Base-by-base conservation (phyloP, 1,139 yeast species). In the Suhomyces ambrosiae region DNA sequence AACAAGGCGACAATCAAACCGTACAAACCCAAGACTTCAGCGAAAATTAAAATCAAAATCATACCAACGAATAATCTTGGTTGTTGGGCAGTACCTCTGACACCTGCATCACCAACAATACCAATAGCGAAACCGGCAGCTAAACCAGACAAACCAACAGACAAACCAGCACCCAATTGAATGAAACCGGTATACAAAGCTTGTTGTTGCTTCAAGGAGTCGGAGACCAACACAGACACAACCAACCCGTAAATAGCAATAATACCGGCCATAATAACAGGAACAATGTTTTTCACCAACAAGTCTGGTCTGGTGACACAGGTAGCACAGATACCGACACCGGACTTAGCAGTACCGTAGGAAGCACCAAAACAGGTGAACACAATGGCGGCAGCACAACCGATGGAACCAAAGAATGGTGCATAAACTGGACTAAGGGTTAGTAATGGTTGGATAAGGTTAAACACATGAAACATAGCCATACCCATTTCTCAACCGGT, bases 241-340 rank as follows among this genome's bases (percentile, higher is more conserved):
- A 94, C 98, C 62, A 94, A 78, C 39, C 99, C 99, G 65, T 94
- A 94, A 71, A 94, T 94, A 65, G 98, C 97, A 70, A 94, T 86
- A 64, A 94, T 94, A 86, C 99, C 99, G 48, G 97, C 96, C 97
- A 94, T 90, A 72, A 94, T 85, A 54, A 94, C 98, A 46, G 98
- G 98, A 50, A 94, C 94, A 60, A 86, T 82, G 67, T 82, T 84
- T 68, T 80, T 86, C 52, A 89, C 95, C 70, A 85, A 79, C 66
- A 88, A 78, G 65, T 92, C 97, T 49, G 98, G 98, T 79, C 97
- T 86, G 65, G 92, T 76, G 47, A 90, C 96, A 70, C 96, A 87
- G 53, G 97, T 89, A 63, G 96, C 98, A 74, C 97, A 89, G 62
- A 94, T 90, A 81, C 99, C 98, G 49, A 92, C 95, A 72, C 99